Percentiles rank a stretch among this genome's conserved stretches.
These are phyloP conservation scores for Adansonia madagascariensis DNA, from an alignment of 441 rosid species.

Conservation along the genomic window DNA sequence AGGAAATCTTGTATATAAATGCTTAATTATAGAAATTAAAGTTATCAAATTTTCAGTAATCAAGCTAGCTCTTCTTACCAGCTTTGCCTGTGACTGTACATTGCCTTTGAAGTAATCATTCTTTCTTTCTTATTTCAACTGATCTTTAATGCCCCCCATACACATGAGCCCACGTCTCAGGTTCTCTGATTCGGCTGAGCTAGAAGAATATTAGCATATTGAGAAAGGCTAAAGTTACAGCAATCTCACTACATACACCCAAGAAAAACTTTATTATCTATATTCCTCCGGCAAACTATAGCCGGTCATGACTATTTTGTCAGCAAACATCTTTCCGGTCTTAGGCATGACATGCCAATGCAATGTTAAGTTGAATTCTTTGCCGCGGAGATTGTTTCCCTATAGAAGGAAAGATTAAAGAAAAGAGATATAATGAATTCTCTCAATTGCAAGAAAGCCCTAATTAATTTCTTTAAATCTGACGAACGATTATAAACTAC, in stretches of 20 bases:
- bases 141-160: no score
- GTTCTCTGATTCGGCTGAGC: no score
- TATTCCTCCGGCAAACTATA: constrained; percentile 81
- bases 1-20: no score
- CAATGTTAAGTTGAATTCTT: constrained; percentile 86
- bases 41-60: no score
- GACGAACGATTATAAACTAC: background rate
- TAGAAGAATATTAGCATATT: no score
- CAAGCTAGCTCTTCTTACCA: no score
- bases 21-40: no score
- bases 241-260: constrained; percentile 14
- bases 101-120: no score
- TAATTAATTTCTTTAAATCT: background rate
- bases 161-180: no score
- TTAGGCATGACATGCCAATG: constrained; percentile 99
- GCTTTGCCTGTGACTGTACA: no score
- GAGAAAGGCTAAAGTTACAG: constrained; percentile 44
- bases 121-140: no score
- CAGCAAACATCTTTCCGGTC: constrained; percentile 89
- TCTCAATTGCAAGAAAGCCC: background rate
- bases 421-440: no score
- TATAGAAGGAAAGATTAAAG: constrained; percentile 33
- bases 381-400: constrained; percentile 85
- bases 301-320: constrained; percentile 82
- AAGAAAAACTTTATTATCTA: constrained; percentile 43